A percentile compares a stretch with the other conserved stretches of the same genome.
Evolutionary conservation across 2,329 filamentous ascomycete species (phyloP).

Genomic region (Rutstroemia sp.): DNA sequence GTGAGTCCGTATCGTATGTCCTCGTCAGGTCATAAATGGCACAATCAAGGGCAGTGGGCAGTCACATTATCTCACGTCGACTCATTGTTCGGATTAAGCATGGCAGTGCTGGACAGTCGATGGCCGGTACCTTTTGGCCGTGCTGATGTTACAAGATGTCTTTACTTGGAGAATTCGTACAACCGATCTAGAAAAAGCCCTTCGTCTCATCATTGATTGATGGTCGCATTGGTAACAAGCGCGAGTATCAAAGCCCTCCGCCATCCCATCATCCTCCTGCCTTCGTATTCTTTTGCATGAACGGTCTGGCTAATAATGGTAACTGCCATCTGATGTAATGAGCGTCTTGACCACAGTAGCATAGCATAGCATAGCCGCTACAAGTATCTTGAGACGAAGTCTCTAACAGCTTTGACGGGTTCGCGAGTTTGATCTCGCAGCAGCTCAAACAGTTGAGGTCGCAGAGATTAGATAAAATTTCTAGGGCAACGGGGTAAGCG

Average conservation of each 20-base stretch:
- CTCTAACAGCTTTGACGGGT: not conserved
- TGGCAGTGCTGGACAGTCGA: too few relatives aligned
- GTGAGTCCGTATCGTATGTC: too few relatives aligned
- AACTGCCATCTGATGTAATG: too few relatives aligned
- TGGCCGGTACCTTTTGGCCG: too few relatives aligned
- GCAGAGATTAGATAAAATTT: not conserved
- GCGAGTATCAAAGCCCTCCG: not conserved
- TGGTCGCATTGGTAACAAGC: not conserved
- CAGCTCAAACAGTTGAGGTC: not conserved
- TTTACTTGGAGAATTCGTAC: not conserved
- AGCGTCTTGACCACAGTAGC: too few relatives aligned
- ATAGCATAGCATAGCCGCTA: too few relatives aligned
- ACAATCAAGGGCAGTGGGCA: too few relatives aligned
- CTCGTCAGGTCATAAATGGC: too few relatives aligned
- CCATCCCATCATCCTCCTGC: not conserved
- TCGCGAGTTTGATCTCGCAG: not conserved
- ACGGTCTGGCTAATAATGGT: too few relatives aligned
- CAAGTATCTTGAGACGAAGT: not conserved
- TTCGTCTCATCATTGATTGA: not conserved
- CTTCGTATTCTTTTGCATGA: too few relatives aligned
- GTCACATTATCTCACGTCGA: too few relatives aligned
- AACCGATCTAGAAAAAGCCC: not conserved
- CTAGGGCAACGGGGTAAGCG: not conserved
- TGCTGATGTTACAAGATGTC: not conserved
- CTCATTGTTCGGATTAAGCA: too few relatives aligned